Evolutionary conservation across 371 early-diverging fungal genomes (phyloP), one percentile per base, ranked within the genome.

Genomic region (Mucor plumbeus): DNA sequence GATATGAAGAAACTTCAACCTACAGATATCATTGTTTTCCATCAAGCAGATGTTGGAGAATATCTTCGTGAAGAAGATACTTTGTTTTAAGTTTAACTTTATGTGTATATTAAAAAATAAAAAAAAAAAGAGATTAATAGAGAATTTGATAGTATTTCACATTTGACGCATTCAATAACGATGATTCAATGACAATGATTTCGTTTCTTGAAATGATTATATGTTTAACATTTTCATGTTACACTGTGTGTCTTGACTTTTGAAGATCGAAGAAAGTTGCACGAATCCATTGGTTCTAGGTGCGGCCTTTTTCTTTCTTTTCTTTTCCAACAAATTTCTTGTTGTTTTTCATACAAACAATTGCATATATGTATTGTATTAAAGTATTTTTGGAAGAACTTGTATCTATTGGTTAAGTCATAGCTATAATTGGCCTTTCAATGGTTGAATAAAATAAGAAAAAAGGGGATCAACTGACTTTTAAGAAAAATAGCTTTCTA

Each of bases 41-140:
- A 96, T 74, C 99, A 99, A 85, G 92, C 98, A 13, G 99, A 99
- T 89, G 92, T 94, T 57, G 99, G 99, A 69, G 99, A 99, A 85
- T 99, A 99, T 82, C 88, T 97, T 74, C 92, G 98, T 73, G 91
- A 92, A 50, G 96, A 97, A 84, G 94, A 95, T 71, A 90, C 93
- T 26, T 79, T 97, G 63, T 91, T 94, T 64, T 95, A 92, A 50
- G 57, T 19, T 15, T 43, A 43, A 43, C 15, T 43, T 6, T 44
- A 17, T 44, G 44, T 44, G 44, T 44, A 44, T 44, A 44, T 44
- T 44, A 44, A 7, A 44, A 44, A 44, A 17, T 17, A 44, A 17
- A 44, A 44, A 44, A 44, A 44, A 43, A 43, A 15, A 43, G 7
- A 44, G 44, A 44, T 44, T 26, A 26, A 26, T 26, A 26, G 26